Evolutionary conservation across 345 rosid genomes (phyloP).

Genomic region (Melaleuca alternifolia): DNA sequence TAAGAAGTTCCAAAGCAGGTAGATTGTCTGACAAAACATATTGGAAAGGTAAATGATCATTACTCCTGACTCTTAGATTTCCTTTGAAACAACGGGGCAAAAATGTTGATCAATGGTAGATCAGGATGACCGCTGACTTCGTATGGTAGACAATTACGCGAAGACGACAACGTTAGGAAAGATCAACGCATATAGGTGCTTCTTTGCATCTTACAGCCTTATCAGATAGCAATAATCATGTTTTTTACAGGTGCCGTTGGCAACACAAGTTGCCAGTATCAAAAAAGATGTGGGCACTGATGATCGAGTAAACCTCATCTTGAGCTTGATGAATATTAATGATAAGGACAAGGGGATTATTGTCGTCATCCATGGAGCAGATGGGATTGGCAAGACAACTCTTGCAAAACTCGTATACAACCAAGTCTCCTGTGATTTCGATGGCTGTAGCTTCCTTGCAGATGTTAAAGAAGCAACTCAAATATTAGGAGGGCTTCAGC

Average conservation of each 20-base stretch:
- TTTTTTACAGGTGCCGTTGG: background rate
- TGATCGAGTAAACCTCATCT: too few relatives aligned
- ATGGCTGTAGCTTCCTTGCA: constrained; percentile 13
- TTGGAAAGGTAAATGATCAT: background rate
- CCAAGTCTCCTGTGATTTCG: constrained; percentile 7
- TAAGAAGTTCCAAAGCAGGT: too few relatives aligned
- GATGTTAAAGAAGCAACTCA: background rate
- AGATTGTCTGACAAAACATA: background rate
- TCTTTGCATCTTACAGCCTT: too few relatives aligned
- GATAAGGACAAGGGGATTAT: background rate
- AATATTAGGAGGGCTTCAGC: too few relatives aligned
- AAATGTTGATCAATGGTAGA: background rate
- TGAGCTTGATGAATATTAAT: too few relatives aligned
- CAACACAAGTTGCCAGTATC: background rate
- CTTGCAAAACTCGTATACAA: constrained; percentile 18
- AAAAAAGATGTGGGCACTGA: accelerated
- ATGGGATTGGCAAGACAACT: background rate
- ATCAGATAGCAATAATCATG: background rate
- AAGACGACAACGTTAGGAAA: accelerated
- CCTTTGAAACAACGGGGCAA: background rate
- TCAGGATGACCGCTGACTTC: background rate
- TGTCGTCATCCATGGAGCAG: background rate
- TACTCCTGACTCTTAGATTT: background rate
- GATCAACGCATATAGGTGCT: background rate
- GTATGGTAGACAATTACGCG: background rate